phyloP scores from a whole-genome alignment of 2,329 filamentous ascomycete species.

The Colletotrichum sp. region DNA sequence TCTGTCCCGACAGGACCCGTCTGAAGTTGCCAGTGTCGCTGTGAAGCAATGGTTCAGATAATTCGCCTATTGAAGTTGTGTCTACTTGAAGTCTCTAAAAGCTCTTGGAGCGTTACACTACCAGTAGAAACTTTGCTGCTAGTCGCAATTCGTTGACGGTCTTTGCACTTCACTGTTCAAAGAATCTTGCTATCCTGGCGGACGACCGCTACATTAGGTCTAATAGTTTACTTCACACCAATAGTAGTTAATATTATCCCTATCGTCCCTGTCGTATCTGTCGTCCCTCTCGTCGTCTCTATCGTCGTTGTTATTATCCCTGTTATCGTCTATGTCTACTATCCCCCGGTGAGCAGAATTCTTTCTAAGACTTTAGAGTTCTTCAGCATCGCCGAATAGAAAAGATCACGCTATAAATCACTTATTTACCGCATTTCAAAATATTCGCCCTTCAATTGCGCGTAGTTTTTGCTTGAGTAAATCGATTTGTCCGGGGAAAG shows the following conservation, averaged over 20 bases:
- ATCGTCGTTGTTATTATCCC: too few relatives aligned
- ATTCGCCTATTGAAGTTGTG: not conserved
- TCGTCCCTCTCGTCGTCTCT: too few relatives aligned
- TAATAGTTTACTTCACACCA: too few relatives aligned
- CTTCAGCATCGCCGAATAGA: not conserved
- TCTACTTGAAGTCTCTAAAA: not conserved
- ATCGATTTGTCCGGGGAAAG: not conserved
- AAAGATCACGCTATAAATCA: not conserved
- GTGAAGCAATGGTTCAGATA: not conserved
- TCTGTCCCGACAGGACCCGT: not conserved
- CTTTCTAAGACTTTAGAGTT: not conserved
- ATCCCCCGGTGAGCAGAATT: too few relatives aligned
- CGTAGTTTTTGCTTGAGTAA: not conserved
- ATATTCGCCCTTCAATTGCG: not conserved
- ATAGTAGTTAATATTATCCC: too few relatives aligned
- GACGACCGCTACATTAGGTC: accelerated
- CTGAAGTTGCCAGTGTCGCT: accelerated
- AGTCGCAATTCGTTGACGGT: not conserved
- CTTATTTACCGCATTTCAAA: not conserved
- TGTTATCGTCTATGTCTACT: too few relatives aligned
- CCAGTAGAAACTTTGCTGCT: not conserved
- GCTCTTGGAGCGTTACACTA: not conserved
- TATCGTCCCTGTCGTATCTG: too few relatives aligned
- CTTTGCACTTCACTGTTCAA: not conserved
- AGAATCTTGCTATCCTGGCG: too few relatives aligned